Evolutionary conservation across 1,284 basidiomycete species (phyloP), one percentile per base, ranked within the genome.

Genomic region (Ustilago crameri): DNA sequence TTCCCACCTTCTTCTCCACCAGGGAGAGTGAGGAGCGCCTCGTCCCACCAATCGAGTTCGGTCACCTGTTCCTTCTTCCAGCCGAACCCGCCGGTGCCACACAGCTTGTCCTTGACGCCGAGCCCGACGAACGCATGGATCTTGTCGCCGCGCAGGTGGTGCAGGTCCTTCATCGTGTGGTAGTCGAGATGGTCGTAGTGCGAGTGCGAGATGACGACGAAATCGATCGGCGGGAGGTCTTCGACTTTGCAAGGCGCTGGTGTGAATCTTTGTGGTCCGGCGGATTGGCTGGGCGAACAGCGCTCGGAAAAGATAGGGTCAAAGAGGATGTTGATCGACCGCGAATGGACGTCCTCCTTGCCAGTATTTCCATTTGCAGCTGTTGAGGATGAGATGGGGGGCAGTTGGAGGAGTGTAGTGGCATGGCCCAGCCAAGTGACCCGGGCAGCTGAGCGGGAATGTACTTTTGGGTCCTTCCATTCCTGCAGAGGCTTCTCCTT

Each of bases 101-200:
- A 26, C 9, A 82, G 54, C 74, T 78, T 79, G 1, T 58, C 67
- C 56, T 74, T 78, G 43, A 78, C 69, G 0, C 78, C 78, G 1
- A 82, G 64, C 15, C 75, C 75, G 12, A 78, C 78, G 17, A 81
- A 50, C 17, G 81, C 80, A 23, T 76, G 73, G 8, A 80, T 51
- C 17, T 52, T 44, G 2, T 60, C 51, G 3, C 49, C 41, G 14
- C 70, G 66, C 0, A 32, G 18, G 5, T 66, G 40, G 43, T 55
- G 76, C 12, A 82, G 71, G 20, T 71, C 40, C 8, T 51, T 44
- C 23, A 82, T 68, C 9, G 76, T 76, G 40, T 67, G 59, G 24
- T 59, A 63, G 64, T 82, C 81, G 24, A 82, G 70, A 55, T 82
- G 81, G 58, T 82, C 81, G 54, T 79, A 82, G 58, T 82, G 81